A percentile compares a stretch with the other conserved stretches of the same genome.
phyloP scores from a whole-genome alignment of 2,329 filamentous ascomycete genomes.

The Fusarium sp. region DNA sequence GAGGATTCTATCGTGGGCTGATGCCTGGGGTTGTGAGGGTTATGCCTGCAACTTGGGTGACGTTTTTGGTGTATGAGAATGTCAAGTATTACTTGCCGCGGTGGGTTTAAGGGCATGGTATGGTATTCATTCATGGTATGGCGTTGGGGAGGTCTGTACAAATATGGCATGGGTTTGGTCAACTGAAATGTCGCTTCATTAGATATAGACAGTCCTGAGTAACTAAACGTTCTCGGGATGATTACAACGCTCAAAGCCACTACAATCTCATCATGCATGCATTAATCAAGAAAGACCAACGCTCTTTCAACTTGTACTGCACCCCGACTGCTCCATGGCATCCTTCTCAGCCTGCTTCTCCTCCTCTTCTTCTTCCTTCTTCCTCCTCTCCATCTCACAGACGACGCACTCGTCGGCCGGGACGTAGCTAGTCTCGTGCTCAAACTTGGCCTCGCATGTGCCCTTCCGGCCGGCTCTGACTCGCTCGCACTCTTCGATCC shows the following conservation, averaged over 20 bases:
- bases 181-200: neutral
- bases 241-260: neutral
- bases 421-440: slow-evolving; percentile 19
- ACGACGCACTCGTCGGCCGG: slow-evolving; percentile 17
- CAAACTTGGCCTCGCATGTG: slow-evolving; percentile 1
- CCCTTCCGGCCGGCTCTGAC: neutral
- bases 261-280: neutral
- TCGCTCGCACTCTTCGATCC: slow-evolving; percentile 2
- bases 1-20: slow-evolving; percentile 92
- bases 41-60: slow-evolving; percentile 94
- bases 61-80: slow-evolving; percentile 97
- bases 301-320: neutral
- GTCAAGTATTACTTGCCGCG: slow-evolving; percentile 76
- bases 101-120: slow-evolving; percentile 44
- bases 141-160: neutral
- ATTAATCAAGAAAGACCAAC: neutral
- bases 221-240: neutral
- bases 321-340: neutral
- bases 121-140: neutral
- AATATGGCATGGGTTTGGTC: neutral
- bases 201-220: neutral
- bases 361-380: neutral
- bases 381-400: slow-evolving; percentile 21
- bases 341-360: neutral
- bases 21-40: slow-evolving; percentile 91